phyloP scores from a whole-genome alignment of 208 protist genomes.

The Trypanosoma grayi region DNA sequence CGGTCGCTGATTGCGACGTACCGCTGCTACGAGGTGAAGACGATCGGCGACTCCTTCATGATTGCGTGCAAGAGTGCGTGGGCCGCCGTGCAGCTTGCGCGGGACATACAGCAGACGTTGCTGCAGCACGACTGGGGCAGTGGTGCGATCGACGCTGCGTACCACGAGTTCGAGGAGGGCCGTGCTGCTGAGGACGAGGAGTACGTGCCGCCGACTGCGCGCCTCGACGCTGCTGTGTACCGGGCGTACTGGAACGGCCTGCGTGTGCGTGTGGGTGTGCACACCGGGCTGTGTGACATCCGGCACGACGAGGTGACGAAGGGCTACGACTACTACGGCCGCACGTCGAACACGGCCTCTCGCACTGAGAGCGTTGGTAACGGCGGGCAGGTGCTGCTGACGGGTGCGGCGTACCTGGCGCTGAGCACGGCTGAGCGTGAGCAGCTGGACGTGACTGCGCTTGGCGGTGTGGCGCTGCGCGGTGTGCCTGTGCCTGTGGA shows the following conservation, averaged over 20 bases:
- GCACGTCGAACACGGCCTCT: slow-evolving; percentile 73
- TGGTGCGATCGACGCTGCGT: slow-evolving; percentile 34
- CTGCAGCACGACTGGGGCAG: slow-evolving; percentile 48
- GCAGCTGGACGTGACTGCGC: slow-evolving; percentile 3
- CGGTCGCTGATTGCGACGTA: slow-evolving; percentile 53
- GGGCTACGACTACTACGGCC: slow-evolving; percentile 82
- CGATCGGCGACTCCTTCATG: slow-evolving; percentile 83
- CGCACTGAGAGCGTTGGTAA: slow-evolving; percentile 65
- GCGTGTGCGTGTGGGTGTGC: slow-evolving; percentile 50
- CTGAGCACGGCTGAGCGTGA: slow-evolving; percentile 32
- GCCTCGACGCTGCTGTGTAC: slow-evolving; percentile 35
- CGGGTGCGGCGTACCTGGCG: slow-evolving; percentile 35
- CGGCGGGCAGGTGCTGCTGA: slow-evolving; percentile 69
- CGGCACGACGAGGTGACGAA: slow-evolving; percentile 46
- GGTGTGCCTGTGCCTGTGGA: slow-evolving; percentile 46
- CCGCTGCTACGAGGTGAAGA: slow-evolving; percentile 83
- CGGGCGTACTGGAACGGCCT: slow-evolving; percentile 33
- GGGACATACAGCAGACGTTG: slow-evolving; percentile 49
- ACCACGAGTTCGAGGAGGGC: slow-evolving; percentile 37
- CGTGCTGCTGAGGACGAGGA: slow-evolving; percentile 13
- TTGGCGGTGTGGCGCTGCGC: slow-evolving; percentile 40
- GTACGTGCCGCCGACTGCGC: slow-evolving; percentile 23
- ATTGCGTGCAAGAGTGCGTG: slow-evolving; percentile 50
- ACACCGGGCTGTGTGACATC: slow-evolving; percentile 58
- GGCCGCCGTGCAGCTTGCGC: slow-evolving; percentile 38